Percentiles rank a stretch among this genome's conserved stretches.
Conservation (phyloP, 2,329 filamentous ascomycete genomes). For the Massarina eburnea region DNA sequence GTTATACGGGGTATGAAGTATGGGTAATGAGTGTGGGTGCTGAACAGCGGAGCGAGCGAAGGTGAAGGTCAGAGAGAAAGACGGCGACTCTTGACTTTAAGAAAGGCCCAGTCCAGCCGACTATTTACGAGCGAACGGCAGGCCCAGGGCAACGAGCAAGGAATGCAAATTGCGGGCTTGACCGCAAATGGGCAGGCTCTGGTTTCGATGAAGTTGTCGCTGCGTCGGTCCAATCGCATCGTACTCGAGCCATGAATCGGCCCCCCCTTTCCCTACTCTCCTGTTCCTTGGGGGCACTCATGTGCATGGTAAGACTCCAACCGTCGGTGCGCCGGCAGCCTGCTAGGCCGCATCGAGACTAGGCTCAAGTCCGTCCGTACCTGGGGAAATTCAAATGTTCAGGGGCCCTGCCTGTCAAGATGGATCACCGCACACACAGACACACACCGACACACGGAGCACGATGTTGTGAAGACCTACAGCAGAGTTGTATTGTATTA, state of each 20-base stretch:
- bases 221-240: background rate
- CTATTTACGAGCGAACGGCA: conserved; percentile 17
- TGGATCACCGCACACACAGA: too few relatives aligned
- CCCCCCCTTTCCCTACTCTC: conserved; percentile 20
- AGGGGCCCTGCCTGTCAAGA: conserved; percentile 17
- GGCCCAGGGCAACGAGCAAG: conserved; percentile 27
- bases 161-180: conserved; percentile 33
- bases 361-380: conserved; percentile 26
- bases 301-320: conserved; percentile 15
- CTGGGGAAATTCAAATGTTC: conserved; percentile 42
- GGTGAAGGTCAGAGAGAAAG: conserved; percentile 12
- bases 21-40: conserved; percentile 30
- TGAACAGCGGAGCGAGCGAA: conserved; percentile 2
- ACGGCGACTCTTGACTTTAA: conserved; percentile 7
- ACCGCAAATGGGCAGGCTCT: conserved; percentile 3
- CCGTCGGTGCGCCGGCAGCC: conserved; percentile 20
- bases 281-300: conserved; percentile 3
- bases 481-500: too few relatives aligned
- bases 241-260: conserved; percentile 1
- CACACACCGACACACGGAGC: too few relatives aligned
- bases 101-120: conserved; percentile 23
- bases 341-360: conserved; percentile 18
- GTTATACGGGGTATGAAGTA: conserved; percentile 13
- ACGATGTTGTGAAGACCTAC: too few relatives aligned
- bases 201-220: background rate